Evolutionary conservation across 352 stramenopile species (phyloP), one percentile per base, ranked within the genome.

Genomic region (Phytophthora colocasiae): DNA sequence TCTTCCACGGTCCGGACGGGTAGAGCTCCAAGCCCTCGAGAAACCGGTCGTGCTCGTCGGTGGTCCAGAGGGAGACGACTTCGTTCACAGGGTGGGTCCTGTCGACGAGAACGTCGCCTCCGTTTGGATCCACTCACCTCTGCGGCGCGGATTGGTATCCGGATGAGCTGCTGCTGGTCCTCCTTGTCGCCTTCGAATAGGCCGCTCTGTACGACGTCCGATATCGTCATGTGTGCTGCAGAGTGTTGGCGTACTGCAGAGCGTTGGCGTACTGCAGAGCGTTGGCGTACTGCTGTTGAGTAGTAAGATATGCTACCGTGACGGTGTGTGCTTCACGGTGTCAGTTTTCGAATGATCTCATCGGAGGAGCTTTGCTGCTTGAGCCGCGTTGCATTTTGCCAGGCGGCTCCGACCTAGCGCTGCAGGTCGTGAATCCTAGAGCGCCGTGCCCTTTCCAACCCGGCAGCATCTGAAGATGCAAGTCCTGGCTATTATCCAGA

Each of bases 1-100:
- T 5, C 10, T 64, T 77, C 66, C 69, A 77, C 27, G 58, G 70
- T 7, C 61, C 70, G 2, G 49, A 71, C 31, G 69, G 66, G 22
- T 75, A 79, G 29, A 69, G 47, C 56, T 81, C 73, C 11, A 81
- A 45, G 8, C 45, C 73, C 52, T 72, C 51, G n/a, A 81, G 66
- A 53, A 81, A 79, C 32, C 73, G 61, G 15, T 77, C 57, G 41
- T 81, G 73, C 56, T 85, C 71, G 9, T 75, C 69, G 11, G 47
- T 61, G 12, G 68, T 74, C 77, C 77, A 85, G 2, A 71, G 51
- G n/a, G 6, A 61, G 49, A 3, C 62, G 60, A 43, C 64, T 69
- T 8, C 57, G 43, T 49, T 74, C 59, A 36, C 59, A 74, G 19
- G 47, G 48, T 24, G 63, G 50, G 39, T 67, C 58, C 22, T 58